Evolutionary conservation across 202 grass and related monocot genomes (phyloP).

Genomic region (Carex sylvatica): DNA sequence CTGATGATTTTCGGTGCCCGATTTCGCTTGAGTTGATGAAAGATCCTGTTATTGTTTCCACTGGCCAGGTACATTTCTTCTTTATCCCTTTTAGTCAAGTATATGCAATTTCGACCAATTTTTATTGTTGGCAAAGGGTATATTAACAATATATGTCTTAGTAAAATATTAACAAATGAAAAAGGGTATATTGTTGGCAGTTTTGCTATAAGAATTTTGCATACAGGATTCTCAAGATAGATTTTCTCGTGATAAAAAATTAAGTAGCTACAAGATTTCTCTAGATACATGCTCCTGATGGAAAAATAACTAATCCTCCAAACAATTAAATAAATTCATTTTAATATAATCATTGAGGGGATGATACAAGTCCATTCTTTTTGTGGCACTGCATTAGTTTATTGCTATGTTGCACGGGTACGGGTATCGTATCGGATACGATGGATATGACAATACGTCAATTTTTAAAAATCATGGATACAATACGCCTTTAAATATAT

Average conservation of each 20-base stretch:
- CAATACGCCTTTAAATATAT: too few species aligned
- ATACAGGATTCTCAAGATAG: background rate
- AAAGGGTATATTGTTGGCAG: background rate
- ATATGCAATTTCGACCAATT: background rate
- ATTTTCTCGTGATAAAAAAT: background rate
- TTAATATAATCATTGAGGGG: background rate
- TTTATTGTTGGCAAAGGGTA: too few species aligned
- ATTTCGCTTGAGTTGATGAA: conserved; percentile 93
- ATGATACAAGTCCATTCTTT: background rate
- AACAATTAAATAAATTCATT: background rate
- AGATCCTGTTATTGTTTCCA: conserved; percentile 89
- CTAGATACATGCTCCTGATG: background rate
- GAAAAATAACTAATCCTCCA: background rate
- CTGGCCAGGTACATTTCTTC: conserved; percentile 62
- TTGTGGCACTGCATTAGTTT: background rate
- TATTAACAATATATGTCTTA: too few species aligned
- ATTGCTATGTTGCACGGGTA: background rate
- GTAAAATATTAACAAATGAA: background rate
- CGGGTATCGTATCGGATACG: too few species aligned
- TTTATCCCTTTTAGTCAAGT: conserved; percentile 10
- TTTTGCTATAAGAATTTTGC: conserved; percentile 4
- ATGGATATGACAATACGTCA: too few species aligned
- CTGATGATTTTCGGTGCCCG: conserved; percentile 88
- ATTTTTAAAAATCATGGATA: too few species aligned
- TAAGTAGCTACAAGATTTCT: background rate